Evolutionary conservation across 768 basidiomycete genomes (phyloP).

Genomic region (Lactarius evosmus): DNA sequence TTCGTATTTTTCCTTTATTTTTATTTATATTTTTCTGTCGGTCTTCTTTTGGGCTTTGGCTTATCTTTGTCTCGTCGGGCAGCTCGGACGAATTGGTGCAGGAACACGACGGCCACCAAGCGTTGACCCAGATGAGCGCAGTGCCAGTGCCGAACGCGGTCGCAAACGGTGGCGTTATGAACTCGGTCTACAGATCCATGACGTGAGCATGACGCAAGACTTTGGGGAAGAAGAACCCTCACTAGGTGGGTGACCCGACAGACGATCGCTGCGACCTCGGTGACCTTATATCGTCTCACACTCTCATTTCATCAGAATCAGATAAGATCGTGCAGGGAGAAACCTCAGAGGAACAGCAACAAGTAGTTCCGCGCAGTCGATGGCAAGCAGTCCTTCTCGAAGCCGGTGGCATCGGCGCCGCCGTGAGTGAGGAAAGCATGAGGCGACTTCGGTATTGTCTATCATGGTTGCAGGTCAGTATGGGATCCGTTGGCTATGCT

Average conservation of each 20-base stretch:
- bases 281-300: not conserved
- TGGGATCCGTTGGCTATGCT: not conserved
- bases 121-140: conserved; percentile 15
- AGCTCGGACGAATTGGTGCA: conserved; percentile 24
- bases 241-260: not conserved
- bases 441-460: conserved; percentile 79
- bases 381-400: conserved; percentile 85
- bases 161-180: conserved; percentile 21
- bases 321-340: not conserved
- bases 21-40: not conserved
- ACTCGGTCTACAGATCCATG: conserved; percentile 23
- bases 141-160: conserved; percentile 13
- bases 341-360: conserved; percentile 39
- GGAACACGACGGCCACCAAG: conserved; percentile 16
- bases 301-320: conserved; percentile 7
- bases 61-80: conserved; percentile 8
- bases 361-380: conserved; percentile 69
- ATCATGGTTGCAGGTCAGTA: conserved; percentile 78
- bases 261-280: not conserved
- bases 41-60: not conserved
- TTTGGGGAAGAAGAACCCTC: conserved; percentile 16
- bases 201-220: conserved; percentile 24
- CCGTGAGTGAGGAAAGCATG: conserved; percentile 90
- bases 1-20: conserved; percentile 40
- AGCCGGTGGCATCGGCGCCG: conserved; percentile 83